phyloP scores from a whole-genome alignment of 83 land plant genomes.

The Picea engelmannii region DNA sequence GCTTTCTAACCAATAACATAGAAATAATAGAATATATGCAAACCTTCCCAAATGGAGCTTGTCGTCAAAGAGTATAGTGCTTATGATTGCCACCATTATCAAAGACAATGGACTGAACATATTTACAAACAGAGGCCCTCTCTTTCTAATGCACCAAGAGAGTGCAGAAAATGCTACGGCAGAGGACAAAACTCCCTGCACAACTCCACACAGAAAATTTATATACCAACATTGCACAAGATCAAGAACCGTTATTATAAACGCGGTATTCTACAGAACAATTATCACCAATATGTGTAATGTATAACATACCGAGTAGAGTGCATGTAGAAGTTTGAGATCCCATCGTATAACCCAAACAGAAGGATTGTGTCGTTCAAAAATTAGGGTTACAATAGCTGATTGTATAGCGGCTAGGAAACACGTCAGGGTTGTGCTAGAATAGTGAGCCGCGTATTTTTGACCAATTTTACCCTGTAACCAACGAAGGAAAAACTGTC shows the following conservation, averaged over 20 bases:
- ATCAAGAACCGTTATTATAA: too few species aligned
- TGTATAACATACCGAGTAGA: conserved; percentile 41
- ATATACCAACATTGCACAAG: too few species aligned
- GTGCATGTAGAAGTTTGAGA: conserved; percentile 32
- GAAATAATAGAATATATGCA: background rate
- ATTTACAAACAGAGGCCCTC: conserved; percentile 46
- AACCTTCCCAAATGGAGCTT: conserved; percentile 41
- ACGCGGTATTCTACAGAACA: background rate
- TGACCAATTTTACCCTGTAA: conserved; percentile 44
- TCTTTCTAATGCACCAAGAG: conserved; percentile 43
- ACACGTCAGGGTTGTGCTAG: conserved; percentile 51
- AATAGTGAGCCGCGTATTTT: conserved; percentile 46
- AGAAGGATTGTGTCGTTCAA: conserved; percentile 31
- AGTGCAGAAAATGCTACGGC: conserved; percentile 24
- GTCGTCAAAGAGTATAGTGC: conserved; percentile 36
- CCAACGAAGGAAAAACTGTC: too few species aligned
- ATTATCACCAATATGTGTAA: background rate
- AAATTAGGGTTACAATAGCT: conserved; percentile 16
- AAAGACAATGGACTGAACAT: conserved; percentile 50
- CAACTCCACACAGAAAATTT: background rate
- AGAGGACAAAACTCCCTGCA: conserved; percentile 47
- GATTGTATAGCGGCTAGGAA: conserved; percentile 43
- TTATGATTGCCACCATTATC: conserved; percentile 33
- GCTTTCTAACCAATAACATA: too few species aligned
- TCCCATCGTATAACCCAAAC: conserved; percentile 40